Base-by-base conservation (phyloP, 306 rosid species). In the Gastrolobium villosum region DNA sequence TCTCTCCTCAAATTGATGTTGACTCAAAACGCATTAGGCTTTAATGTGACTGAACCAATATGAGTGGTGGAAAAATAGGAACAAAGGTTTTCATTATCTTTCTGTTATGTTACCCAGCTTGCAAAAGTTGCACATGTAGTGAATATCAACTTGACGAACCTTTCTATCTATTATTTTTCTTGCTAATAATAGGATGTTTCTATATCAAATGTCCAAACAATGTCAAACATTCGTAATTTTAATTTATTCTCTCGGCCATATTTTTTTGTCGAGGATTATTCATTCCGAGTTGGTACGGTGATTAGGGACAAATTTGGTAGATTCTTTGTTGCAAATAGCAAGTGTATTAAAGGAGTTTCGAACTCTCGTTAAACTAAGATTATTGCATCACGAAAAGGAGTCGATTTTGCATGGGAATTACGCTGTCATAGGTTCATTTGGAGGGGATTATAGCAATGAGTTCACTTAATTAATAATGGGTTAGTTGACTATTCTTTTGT, bases 1-100 rank as follows among this genome's bases (percentile, higher is more conserved):
- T 28, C 36, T 60, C 61, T 79, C 10, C 36, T 11, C 67, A 52
- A 50, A 26, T 52, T 6, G 8, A 26, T 61, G 40, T 65, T 43
- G 56, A 32, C 34, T 68, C 10, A 14, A 48, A 68, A 52, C 13
- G 37, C 44, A 63, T 55, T 9, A 34, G 8, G 34, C 44, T 13
- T 26, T 71, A 52, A 34, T 53, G 26, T 45, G 28, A 62, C 60
- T 45, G 43, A 49, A 39, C 5, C 53, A 2, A 60, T 26, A 8
- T 15, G 6, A 4, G 63, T 40, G 6, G 5, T 46, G 52, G 35
- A 15, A 6, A 20, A 56, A 36, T 10, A 2, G 7, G 15, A 49
- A 62, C 10, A n/a, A 14, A 10, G n/a, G n/a, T 2, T 1, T 13
- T 4, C 41, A 2, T 10, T 20, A 20, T 46, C 14, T 20, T 20